Conservation (phyloP, 306 rosid genomes). For the Trifolium subterraneum region DNA sequence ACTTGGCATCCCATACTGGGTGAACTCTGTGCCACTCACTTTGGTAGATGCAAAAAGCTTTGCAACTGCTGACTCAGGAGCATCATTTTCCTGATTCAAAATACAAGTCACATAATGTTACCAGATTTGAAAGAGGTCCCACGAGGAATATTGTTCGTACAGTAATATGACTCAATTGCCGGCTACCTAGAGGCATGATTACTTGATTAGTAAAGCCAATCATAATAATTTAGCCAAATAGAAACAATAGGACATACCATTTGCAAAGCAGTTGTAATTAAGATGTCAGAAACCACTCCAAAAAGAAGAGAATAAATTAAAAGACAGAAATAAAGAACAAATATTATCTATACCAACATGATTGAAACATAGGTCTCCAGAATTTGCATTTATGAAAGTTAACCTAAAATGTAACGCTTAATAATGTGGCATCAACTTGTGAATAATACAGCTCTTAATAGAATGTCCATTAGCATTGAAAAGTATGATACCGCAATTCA, state of each 20-base stretch:
- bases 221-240: conserved; percentile 22
- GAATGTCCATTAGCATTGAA: conserved; percentile 12
- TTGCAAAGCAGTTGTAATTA: conserved; percentile 21
- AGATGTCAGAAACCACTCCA: background rate
- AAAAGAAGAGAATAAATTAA: conserved; percentile 21
- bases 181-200: background rate
- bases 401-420: background rate
- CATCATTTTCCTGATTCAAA: conserved; percentile 71
- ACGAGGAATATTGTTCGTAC: conserved; percentile 1
- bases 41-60: conserved; percentile 80
- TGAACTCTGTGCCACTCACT: conserved; percentile 51
- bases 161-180: conserved; percentile 9
- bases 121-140: conserved; percentile 9
- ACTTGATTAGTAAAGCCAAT: conserved; percentile 2
- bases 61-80: conserved; percentile 83
- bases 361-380: background rate
- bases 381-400: conserved; percentile 4
- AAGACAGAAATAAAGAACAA: conserved; percentile 12
- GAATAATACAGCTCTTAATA: background rate
- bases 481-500: conserved; percentile 7
- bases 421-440: conserved; percentile 20
- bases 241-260: conserved; percentile 12
- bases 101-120: conserved; percentile 31
- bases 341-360: conserved; percentile 7
- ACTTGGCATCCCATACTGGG: conserved; percentile 57